Conservation (phyloP, 106 monocot genomes). For the Allium fistulosum region DNA sequence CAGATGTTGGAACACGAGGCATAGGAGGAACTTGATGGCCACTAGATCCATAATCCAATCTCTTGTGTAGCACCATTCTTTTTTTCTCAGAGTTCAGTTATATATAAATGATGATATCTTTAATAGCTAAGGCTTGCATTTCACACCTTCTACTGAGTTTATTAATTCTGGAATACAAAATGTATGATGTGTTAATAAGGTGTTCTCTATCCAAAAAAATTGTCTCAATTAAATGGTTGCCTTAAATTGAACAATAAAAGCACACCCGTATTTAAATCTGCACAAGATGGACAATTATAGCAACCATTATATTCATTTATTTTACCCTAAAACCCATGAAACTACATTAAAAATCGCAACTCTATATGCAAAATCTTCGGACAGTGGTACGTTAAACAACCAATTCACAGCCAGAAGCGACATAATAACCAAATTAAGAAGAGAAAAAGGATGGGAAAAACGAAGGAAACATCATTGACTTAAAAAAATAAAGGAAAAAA, state of each 20-base stretch:
- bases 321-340: background rate
- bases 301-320: background rate
- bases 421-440: background rate
- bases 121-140: no score
- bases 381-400: background rate
- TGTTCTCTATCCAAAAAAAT: background rate
- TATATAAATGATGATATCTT: background rate
- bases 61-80: conserved; percentile 70
- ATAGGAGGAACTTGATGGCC: conserved; percentile 36
- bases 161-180: background rate
- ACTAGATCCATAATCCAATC: conserved; percentile 34
- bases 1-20: conserved; percentile 6
- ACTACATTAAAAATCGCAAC: background rate
- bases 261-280: background rate
- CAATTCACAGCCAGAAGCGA: background rate
- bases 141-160: no score
- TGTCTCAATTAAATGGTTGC: background rate
- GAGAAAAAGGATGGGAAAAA: no score
- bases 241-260: background rate
- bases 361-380: background rate
- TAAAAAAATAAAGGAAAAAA: no score
- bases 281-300: background rate
- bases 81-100: background rate
- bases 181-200: background rate
- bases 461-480: background rate